Evolutionary conservation across 1,139 yeast species (phyloP), one percentile per base, ranked within the genome.

Genomic region (Candida buenavistaensis): DNA sequence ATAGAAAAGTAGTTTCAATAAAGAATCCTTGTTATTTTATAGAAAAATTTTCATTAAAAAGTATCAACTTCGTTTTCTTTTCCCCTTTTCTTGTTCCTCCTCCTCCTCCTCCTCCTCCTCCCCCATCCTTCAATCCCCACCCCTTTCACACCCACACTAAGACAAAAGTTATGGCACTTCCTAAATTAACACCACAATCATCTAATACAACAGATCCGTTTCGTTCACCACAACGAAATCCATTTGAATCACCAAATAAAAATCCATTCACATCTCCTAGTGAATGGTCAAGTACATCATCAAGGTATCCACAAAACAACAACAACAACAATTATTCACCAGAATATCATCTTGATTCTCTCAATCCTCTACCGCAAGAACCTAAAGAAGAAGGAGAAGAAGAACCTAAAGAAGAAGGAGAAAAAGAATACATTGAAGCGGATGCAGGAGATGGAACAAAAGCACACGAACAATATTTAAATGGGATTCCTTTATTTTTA

Each of bases 401-500:
- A n/a, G n/a, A n/a, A n/a, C n/a, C n/a, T n/a, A n/a, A n/a, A n/a
- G 9, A 19, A 2, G 11, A 21, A 21, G 6, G 14, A 9, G 11
- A 21, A 8, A 42, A 40, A 17, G 57, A 59, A 37, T 63, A 54
- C 43, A 47, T 43, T 33, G 71, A 68, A 40, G 62, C 69, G 37
- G 72, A 75, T 48, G 82, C 82, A 12, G 82, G 82, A 9, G 82
- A 77, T 51, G 82, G 82, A 7, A 65, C 82, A 2, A 56, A 48
- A 11, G 68, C 75, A 1, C 51, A 57, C 2, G 78, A 75, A 36
- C 82, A 77, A 40, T 62, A 72, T 33, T 47, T 76, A 12, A 56
- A 54, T 3, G 84, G 84, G 0, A 2, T 55, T 4, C 60, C 61
- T 27, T 54, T 80, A 20, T 30, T 44, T 0, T 37, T 72, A 5